Conservation (phyloP, 1,284 basidiomycete genomes). For the Calocybe gambosa region DNA sequence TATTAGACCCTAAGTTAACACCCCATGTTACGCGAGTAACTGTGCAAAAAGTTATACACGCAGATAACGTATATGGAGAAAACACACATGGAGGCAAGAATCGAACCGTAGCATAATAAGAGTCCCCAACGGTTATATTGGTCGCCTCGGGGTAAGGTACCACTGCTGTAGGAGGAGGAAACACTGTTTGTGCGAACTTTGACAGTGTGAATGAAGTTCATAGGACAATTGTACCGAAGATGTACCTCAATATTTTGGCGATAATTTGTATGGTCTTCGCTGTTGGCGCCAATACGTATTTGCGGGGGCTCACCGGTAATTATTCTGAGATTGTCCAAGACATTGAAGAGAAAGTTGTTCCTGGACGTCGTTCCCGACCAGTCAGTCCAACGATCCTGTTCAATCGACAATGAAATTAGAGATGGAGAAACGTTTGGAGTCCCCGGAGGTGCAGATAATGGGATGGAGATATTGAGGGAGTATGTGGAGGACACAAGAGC, state of each 20-base stretch:
- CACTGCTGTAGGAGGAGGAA: conserved; percentile 27
- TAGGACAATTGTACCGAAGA: not conserved
- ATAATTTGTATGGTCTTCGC: conserved; percentile 57
- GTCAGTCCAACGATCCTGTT: conserved; percentile 62
- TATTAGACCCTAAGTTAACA: conserved; percentile 55
- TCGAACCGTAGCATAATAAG: conserved; percentile 49
- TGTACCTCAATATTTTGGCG: conserved; percentile 36
- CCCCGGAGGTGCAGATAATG: conserved; percentile 20
- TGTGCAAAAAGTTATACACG: conserved; percentile 13
- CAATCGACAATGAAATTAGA: conserved; percentile 60
- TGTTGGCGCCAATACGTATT: conserved; percentile 59
- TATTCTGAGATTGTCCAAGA: conserved; percentile 45
- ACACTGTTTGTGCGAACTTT: conserved; percentile 15
- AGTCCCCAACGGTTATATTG: conserved; percentile 49
- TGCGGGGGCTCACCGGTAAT: conserved; percentile 52
- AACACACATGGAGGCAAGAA: conserved; percentile 45
- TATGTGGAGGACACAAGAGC: conserved; percentile 1
- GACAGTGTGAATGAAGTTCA: no score
- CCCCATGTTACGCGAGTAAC: conserved; percentile 65
- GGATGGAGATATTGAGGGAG: conserved; percentile 23
- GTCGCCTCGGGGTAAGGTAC: conserved; percentile 61
- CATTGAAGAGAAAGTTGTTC: conserved; percentile 54
- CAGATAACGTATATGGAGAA: not conserved
- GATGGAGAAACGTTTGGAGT: conserved; percentile 32
- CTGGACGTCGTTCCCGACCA: conserved; percentile 47